Percentiles rank a stretch among this genome's conserved stretches.
Evolutionary conservation across 306 rosid genomes (phyloP).

Genomic region (Medicago arabica): DNA sequence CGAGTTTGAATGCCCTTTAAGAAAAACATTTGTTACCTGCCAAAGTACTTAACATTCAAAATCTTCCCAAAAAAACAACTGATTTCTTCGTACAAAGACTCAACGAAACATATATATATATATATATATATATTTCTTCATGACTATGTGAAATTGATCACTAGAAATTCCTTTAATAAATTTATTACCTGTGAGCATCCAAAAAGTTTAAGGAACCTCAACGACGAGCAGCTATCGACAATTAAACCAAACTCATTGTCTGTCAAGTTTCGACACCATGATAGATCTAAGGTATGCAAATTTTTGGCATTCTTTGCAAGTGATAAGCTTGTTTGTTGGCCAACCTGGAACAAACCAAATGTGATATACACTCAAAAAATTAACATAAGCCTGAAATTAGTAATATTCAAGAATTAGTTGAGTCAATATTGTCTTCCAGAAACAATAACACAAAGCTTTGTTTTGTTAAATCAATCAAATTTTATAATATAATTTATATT

Average conservation of each 20-base stretch:
- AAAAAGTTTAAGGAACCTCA: slow-evolving; percentile 69
- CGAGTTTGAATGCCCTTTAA: not conserved
- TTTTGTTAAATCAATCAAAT: not conserved
- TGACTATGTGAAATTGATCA: slow-evolving; percentile 6
- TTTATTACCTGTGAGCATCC: slow-evolving; percentile 85
- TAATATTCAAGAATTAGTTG: not conserved
- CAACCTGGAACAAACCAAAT: slow-evolving; percentile 62
- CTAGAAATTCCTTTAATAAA: slow-evolving; percentile 12
- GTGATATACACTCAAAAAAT: slow-evolving; percentile 38
- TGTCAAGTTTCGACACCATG: slow-evolving; percentile 80
- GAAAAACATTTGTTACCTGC: not conserved
- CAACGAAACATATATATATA: not conserved
- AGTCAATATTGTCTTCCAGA: not conserved
- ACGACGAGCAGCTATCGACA: slow-evolving; percentile 74
- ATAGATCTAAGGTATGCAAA: slow-evolving; percentile 76
- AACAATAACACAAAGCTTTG: too few relatives aligned
- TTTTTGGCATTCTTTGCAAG: slow-evolving; percentile 59
- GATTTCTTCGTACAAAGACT: not conserved
- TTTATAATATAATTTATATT: too few relatives aligned
- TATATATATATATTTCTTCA: slow-evolving; percentile 14
- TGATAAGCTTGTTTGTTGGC: slow-evolving; percentile 59
- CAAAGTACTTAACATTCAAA: slow-evolving; percentile 3
- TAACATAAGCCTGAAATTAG: not conserved
- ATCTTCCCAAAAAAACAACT: not conserved
- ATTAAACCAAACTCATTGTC: slow-evolving; percentile 73